phyloP scores from a whole-genome alignment of 2,329 filamentous ascomycete genomes.

The Pseudogymnoascus sp. region DNA sequence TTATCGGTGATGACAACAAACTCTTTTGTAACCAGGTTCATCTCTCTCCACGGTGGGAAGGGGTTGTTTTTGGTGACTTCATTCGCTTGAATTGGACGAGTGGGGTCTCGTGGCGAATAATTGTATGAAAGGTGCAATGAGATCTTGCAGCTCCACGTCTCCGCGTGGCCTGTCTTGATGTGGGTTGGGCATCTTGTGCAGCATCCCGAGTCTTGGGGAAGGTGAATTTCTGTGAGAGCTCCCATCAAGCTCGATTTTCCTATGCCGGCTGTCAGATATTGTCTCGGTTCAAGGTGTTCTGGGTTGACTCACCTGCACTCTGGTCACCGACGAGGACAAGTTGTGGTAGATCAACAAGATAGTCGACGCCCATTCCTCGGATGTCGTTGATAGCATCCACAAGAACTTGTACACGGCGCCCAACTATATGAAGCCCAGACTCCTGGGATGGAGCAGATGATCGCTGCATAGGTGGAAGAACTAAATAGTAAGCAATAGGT shows the following conservation, averaged over 20 bases:
- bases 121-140: conserved; percentile 57
- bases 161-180: conserved; percentile 47
- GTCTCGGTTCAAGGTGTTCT: neutral
- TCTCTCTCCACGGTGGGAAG: conserved; percentile 56
- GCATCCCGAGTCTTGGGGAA: conserved; percentile 61
- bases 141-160: conserved; percentile 60
- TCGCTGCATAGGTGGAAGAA: neutral
- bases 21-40: conserved; percentile 35
- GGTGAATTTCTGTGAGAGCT: conserved; percentile 58
- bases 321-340: conserved; percentile 81
- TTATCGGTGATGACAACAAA: conserved; percentile 59
- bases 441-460: conserved; percentile 20
- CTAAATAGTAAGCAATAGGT: neutral
- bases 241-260: conserved; percentile 63
- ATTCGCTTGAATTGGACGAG: neutral
- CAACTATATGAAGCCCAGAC: conserved; percentile 43
- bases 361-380: conserved; percentile 62
- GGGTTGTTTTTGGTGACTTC: conserved; percentile 31
- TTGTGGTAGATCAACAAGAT: conserved; percentile 59
- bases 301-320: conserved; percentile 45
- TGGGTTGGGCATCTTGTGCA: conserved; percentile 78
- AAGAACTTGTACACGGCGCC: conserved; percentile 53
- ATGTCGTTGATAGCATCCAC: conserved; percentile 61
- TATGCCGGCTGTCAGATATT: neutral
- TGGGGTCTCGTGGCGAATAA: conserved; percentile 33